phyloP scores from a whole-genome alignment of 2,329 filamentous ascomycete species.

The Penicillium corylophilum region DNA sequence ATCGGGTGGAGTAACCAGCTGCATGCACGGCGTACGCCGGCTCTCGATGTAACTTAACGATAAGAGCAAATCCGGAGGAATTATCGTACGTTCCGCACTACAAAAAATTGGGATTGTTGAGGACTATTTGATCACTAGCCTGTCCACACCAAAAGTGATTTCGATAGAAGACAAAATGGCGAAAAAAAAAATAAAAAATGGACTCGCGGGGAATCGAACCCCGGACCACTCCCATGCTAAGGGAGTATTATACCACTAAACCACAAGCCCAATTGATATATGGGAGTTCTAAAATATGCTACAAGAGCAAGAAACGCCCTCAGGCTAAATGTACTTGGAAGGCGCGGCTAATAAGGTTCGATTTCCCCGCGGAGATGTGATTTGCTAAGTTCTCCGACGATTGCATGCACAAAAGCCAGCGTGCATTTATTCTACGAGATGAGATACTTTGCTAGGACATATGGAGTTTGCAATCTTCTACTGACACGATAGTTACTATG shows the following conservation, averaged over 20 bases:
- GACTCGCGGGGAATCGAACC: conserved; percentile 50
- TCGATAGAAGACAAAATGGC: neutral
- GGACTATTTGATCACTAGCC: neutral
- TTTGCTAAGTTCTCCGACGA: neutral
- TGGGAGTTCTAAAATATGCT: neutral
- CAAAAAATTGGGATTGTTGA: too few relatives aligned
- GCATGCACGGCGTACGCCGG: neutral
- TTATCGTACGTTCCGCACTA: too few relatives aligned
- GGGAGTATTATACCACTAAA: conserved; percentile 49
- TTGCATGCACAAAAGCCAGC: neutral
- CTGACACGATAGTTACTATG: too few relatives aligned
- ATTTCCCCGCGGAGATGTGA: neutral
- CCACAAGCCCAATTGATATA: conserved; percentile 29
- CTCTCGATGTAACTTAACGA: neutral
- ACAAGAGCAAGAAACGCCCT: neutral
- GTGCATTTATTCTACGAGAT: neutral
- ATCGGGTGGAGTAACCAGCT: neutral
- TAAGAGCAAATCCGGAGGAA: neutral
- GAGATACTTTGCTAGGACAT: neutral
- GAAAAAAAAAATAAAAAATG: conserved; percentile 21
- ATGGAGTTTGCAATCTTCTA: neutral
- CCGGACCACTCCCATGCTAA: conserved; percentile 48
- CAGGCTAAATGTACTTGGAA: neutral
- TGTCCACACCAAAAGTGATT: neutral
- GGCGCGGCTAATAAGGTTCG: neutral